Evolutionary conservation across 495 filamentous ascomycete species (phyloP), one percentile per base, ranked within the genome.

Genomic region (Penicillium herquei): DNA sequence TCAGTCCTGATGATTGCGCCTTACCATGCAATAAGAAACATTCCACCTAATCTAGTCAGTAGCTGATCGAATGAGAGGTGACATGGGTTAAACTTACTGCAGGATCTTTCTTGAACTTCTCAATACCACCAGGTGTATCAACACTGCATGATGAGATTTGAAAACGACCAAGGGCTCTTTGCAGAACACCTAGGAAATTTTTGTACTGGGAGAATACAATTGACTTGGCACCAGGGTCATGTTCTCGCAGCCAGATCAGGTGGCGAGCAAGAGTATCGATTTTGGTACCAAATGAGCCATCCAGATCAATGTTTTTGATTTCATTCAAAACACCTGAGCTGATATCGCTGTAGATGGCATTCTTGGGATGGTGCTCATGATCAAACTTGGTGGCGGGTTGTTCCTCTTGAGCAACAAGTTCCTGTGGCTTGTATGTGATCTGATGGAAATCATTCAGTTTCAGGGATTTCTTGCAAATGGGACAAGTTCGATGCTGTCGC

Each of bases 151-250:
- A 86, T 2, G 85, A 83, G 54, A 98, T 95, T 16, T 81, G 80
- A 63, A 88, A 86, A 3, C 80, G 70, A 1, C 66, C 52, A 46
- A 97, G 84, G 0, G 90, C 92, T 18, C 66, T 71, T 37, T 77
- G 76, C 2, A 98, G 75, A 8, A 95, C 81, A 2, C 81, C 73
- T n/a, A 98, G 74, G 58, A 96, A 96, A 41, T 87, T 84, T 50
- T 81, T 80, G 70, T 84, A 95, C 66, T 98, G 93, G 6, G 90
- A 92, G 67, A 97, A 98, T 18, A 97, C 74, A 61, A 98, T 86
- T 0, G 90, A 90, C 66, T 97, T 96, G 9, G 90, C 83, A 0
- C 90, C 91, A 1, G 90, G 90, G 64, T 98, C 94, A 47, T 90
- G 81, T 49, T 86, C 76, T 3, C 91, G 82, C 4, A 98, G 74